Evolutionary conservation across 2,329 filamentous ascomycete genomes (phyloP).

Genomic region (Penicillium decumbens): DNA sequence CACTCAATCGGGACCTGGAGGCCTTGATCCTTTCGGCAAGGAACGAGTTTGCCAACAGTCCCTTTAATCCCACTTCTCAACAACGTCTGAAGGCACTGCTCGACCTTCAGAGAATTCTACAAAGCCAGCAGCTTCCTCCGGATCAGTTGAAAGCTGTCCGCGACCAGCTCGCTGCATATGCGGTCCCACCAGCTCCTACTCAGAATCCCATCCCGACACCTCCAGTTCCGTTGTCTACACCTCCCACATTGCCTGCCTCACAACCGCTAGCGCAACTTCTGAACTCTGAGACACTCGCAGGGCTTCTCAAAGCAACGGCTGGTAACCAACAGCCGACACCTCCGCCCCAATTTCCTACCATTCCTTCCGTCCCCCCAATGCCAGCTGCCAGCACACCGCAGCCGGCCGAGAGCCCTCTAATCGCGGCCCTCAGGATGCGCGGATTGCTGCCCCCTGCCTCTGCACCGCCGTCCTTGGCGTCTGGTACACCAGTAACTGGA

Average conservation of each 20-base stretch:
- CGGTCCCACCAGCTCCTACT: slow-evolving; percentile 37
- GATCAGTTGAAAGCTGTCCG: slow-evolving; percentile 81
- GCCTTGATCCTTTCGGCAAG: slow-evolving; percentile 69
- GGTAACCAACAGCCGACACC: slow-evolving; percentile 39
- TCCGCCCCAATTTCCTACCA: slow-evolving; percentile 44
- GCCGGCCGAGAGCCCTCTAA: slow-evolving; percentile 55
- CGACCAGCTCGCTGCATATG: slow-evolving; percentile 75
- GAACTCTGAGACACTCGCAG: slow-evolving; percentile 43
- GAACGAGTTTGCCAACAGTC: slow-evolving; percentile 68
- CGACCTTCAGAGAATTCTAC: slow-evolving; percentile 76
- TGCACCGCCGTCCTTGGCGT: slow-evolving; percentile 36
- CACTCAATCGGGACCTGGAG: slow-evolving; percentile 77
- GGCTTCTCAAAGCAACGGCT: slow-evolving; percentile 43
- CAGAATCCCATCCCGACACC: slow-evolving; percentile 24
- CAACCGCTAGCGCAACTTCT: slow-evolving; percentile 37
- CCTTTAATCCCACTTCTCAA: slow-evolving; percentile 69
- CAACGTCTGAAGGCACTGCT: slow-evolving; percentile 77
- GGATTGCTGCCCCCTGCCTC: slow-evolving; percentile 57
- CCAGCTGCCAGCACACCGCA: slow-evolving; percentile 53
- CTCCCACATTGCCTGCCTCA: slow-evolving; percentile 33
- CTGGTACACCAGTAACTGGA: slow-evolving; percentile 35
- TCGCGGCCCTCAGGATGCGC: slow-evolving; percentile 64
- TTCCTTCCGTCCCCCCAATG: slow-evolving; percentile 56
- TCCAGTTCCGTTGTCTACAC: slow-evolving; percentile 40
- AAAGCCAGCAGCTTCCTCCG: slow-evolving; percentile 69